Percentiles rank a stretch among this genome's conserved stretches.
phyloP scores from a whole-genome alignment of 352 stramenopile genomes.

The Phytophthora multivora region DNA sequence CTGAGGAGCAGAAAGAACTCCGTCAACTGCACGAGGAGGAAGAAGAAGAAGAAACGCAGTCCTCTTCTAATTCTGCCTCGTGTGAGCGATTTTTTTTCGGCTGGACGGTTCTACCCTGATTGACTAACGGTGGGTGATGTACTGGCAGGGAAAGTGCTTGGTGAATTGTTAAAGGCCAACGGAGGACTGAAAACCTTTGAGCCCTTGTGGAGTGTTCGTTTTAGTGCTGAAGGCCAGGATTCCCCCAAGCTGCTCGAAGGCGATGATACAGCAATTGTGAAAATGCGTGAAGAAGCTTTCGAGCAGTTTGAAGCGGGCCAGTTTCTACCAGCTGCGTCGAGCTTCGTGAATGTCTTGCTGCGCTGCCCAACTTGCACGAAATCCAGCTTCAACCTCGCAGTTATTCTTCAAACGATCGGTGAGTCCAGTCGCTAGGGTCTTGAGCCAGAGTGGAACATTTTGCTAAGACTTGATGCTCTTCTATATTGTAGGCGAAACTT shows the following conservation, averaged over 20 bases:
- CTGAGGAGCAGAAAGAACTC: slow-evolving; percentile 14
- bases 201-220: slow-evolving; percentile 29
- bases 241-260: slow-evolving; percentile 6
- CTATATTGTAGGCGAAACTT: slow-evolving; percentile 62
- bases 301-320: slow-evolving; percentile 60
- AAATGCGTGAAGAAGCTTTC: slow-evolving; percentile 50
- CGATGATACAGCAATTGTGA: slow-evolving; percentile 32
- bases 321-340: slow-evolving; percentile 46
- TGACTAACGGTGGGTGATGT: background rate
- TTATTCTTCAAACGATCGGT: slow-evolving; percentile 77
- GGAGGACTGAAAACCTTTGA: slow-evolving; percentile 6
- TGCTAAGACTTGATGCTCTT: background rate
- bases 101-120: background rate
- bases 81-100: slow-evolving; percentile 17
- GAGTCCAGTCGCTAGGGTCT: background rate
- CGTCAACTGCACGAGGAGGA: slow-evolving; percentile 12
- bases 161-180: slow-evolving; percentile 19
- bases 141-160: slow-evolving; percentile 25
- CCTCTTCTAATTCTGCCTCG: background rate
- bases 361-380: slow-evolving; percentile 58
- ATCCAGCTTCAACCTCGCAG: slow-evolving; percentile 78
- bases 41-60: background rate
- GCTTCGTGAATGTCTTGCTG: slow-evolving; percentile 56
- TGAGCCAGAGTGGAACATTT: background rate
- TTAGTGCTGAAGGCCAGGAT: background rate